Conservation (phyloP, 352 stramenopile genomes). For the Phytopythium oedochilum region DNA sequence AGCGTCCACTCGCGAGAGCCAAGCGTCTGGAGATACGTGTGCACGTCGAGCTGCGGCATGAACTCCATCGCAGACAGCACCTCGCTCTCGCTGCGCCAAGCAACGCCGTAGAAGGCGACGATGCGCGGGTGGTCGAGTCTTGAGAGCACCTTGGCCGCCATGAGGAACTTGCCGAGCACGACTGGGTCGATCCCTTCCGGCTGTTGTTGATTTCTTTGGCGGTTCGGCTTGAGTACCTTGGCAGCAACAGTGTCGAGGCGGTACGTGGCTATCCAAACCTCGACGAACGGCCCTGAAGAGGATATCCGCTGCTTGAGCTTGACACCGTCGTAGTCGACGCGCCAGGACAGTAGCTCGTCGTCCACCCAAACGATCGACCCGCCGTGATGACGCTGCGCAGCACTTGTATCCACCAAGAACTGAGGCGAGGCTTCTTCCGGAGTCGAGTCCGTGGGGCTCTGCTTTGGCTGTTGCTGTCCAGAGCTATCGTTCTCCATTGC, state of each 20-base stretch:
- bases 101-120: slow-evolving; percentile 41
- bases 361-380: slow-evolving; percentile 23
- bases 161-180: slow-evolving; percentile 37
- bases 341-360: slow-evolving; percentile 33
- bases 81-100: slow-evolving; percentile 29
- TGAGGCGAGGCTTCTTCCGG: not conserved
- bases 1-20: slow-evolving; percentile 16
- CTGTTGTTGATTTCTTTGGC: slow-evolving; percentile 16
- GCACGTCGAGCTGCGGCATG: slow-evolving; percentile 35
- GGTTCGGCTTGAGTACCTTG: slow-evolving; percentile 27
- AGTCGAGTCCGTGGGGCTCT: not conserved
- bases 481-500: not conserved
- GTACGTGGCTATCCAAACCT: slow-evolving; percentile 40
- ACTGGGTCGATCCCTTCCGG: slow-evolving; percentile 18
- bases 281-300: slow-evolving; percentile 22
- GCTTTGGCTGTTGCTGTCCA: not conserved
- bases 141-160: slow-evolving; percentile 45
- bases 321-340: slow-evolving; percentile 29
- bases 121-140: slow-evolving; percentile 46
- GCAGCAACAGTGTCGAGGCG: slow-evolving; percentile 30
- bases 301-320: slow-evolving; percentile 15
- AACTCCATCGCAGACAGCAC: slow-evolving; percentile 42
- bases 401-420: not conserved
- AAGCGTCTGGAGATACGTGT: slow-evolving; percentile 12
- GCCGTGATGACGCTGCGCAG: not conserved